Base-by-base conservation (phyloP, 73 alveolate species). In the Tetrahymena thermophila region DNA sequence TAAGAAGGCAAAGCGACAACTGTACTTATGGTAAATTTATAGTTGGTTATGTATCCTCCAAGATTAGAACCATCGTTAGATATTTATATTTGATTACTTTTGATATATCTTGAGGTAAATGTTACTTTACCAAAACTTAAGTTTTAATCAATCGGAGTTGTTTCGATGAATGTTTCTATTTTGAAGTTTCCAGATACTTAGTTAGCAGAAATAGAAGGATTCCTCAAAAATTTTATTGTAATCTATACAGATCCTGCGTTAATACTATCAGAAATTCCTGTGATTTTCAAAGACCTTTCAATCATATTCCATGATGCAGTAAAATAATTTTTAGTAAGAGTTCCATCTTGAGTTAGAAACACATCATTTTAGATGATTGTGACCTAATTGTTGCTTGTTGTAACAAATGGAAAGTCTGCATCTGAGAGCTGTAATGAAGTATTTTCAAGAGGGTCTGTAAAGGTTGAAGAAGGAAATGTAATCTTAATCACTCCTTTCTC, bases 61-160 rank as follows among this genome's bases (percentile, higher is more conserved):
- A 94, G 93, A 56, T 94, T 84, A 56, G 96, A 94, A 38, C 96
- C 96, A 94, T 94, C 96, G 31, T 94, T 94, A 35, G 89, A 28
- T 23, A 71, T 71, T 23, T 14, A 31, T 4, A 71, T 71, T 71
- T 71, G 25, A 21, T 94, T 84, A 85, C 93, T 94, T 94, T 83
- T 35, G 11, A 83, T 19, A 34, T 94, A 94, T 34, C 50, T 55
- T 4, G 94, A 44, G 16, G 96, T 94, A 35, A 84, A 94, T 10
- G 95, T 94, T 25, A 94, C 94, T 25, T 94, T 94, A 7, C 96
- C 96, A 94, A 94, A 94, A 42, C 93, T 94, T 40, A 94, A 40
- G 42, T 94, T 94, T n/a, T 83, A n/a, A 43, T 94, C 96, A 13
- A 94, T 42, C 1, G 93, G 93, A 28, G 58, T 94, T 4, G 93